Evolutionary conservation across 495 filamentous ascomycete species (phyloP).

Genomic region (Penicillium nucicola): DNA sequence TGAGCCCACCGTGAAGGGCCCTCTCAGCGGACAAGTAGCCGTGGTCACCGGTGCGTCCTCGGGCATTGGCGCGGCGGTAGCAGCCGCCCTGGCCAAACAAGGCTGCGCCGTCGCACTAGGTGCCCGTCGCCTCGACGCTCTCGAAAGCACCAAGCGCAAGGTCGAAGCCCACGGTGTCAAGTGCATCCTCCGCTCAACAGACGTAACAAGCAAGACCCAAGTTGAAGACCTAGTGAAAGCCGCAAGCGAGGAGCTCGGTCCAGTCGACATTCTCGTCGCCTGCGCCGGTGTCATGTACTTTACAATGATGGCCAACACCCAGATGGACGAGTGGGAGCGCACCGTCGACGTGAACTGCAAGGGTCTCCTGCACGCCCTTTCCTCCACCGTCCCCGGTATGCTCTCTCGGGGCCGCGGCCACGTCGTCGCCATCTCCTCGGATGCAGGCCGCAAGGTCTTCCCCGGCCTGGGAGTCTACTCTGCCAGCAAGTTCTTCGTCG

Average conservation of each 20-base stretch:
- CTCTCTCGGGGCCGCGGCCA: slow-evolving; percentile 57
- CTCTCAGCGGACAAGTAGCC: slow-evolving; percentile 51
- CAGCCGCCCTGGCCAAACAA: slow-evolving; percentile 47
- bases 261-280: slow-evolving; percentile 63
- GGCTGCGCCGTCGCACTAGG: slow-evolving; percentile 62
- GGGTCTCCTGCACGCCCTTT: slow-evolving; percentile 61
- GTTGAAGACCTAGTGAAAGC: slow-evolving; percentile 53
- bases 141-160: slow-evolving; percentile 53
- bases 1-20: slow-evolving; percentile 38
- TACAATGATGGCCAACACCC: slow-evolving; percentile 67
- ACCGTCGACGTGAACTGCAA: slow-evolving; percentile 73
- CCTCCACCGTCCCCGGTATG: slow-evolving; percentile 59
- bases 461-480: slow-evolving; percentile 71
- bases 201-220: slow-evolving; percentile 55
- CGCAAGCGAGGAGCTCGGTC: slow-evolving; percentile 53
- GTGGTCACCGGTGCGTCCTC: slow-evolving; percentile 50
- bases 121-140: slow-evolving; percentile 57
- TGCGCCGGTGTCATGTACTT: slow-evolving; percentile 75
- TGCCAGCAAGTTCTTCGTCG: slow-evolving; percentile 71
- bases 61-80: slow-evolving; percentile 50
- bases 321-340: slow-evolving; percentile 64
- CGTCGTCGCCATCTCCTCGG: slow-evolving; percentile 67
- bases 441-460: slow-evolving; percentile 69
- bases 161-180: slow-evolving; percentile 49
- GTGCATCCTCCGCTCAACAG: slow-evolving; percentile 56